Percentiles rank a stretch among this genome's conserved stretches.
Evolutionary conservation across 495 filamentous ascomycete genomes (phyloP).

Genomic region (Lasiosphaeria hispida): DNA sequence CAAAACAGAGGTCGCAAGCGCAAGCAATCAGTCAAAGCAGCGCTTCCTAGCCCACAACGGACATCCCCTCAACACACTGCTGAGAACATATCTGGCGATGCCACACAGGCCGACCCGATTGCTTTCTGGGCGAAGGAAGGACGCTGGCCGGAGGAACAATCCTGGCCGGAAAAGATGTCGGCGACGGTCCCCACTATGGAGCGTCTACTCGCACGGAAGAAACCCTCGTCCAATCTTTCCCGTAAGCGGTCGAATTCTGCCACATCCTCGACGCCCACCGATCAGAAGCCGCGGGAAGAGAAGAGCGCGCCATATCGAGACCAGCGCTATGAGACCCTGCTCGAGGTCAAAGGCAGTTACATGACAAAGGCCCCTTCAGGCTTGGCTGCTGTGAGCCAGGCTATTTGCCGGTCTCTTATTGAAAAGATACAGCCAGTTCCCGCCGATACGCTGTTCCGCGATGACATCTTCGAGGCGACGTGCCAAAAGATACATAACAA

Average conservation of each 20-base stretch:
- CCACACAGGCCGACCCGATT: slow-evolving; percentile 8
- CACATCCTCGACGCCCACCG: slow-evolving; percentile 38
- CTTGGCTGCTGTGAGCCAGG: slow-evolving; percentile 27
- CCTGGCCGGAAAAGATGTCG: slow-evolving; percentile 31
- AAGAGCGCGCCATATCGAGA: slow-evolving; percentile 10
- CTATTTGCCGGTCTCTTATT: slow-evolving; percentile 34
- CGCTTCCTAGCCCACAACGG: slow-evolving; percentile 10
- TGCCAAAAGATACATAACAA: slow-evolving; percentile 33
- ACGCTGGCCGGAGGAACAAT: too few relatives aligned
- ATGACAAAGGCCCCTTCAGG: slow-evolving; percentile 24
- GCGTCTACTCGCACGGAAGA: slow-evolving; percentile 34
- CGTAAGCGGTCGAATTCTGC: slow-evolving; percentile 38
- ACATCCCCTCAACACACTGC: slow-evolving; percentile 7
- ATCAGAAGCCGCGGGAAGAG: slow-evolving; percentile 38
- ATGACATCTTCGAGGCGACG: slow-evolving; percentile 36
- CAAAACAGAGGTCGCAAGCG: slow-evolving; percentile 16
- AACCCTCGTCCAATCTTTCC: slow-evolving; percentile 7
- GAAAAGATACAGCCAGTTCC: slow-evolving; percentile 28
- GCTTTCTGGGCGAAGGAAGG: slow-evolving; percentile 27
- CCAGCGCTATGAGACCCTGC: background rate
- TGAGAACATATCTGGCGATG: slow-evolving; percentile 5
- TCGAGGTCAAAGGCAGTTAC: background rate
- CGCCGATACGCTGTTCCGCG: slow-evolving; percentile 36
- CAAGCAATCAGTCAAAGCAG: slow-evolving; percentile 14
- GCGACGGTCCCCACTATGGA: slow-evolving; percentile 11